Conservation (phyloP, 768 basidiomycete species). For the Podaxis carcinomalis region DNA sequence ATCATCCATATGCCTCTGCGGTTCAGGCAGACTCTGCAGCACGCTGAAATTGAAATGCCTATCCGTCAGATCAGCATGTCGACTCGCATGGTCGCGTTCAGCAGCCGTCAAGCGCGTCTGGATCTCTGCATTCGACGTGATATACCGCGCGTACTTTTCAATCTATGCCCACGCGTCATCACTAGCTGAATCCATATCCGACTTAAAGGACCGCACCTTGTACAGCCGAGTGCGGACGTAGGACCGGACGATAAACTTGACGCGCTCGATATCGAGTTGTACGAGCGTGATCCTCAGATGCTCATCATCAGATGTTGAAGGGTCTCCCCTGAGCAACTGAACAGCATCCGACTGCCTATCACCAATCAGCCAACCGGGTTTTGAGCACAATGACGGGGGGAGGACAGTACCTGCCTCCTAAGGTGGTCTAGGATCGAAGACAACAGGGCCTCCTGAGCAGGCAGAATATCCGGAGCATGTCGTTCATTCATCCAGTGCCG, state of each 20-base stretch:
- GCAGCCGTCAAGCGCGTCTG: constrained; percentile 80
- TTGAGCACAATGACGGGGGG: not conserved
- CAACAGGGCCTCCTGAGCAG: constrained; percentile 67
- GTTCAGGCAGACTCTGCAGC: constrained; percentile 75
- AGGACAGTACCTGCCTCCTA: constrained; percentile 66
- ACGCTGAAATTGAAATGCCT: constrained; percentile 78
- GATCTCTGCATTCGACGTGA: constrained; percentile 63
- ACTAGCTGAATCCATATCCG: no score
- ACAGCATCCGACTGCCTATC: constrained; percentile 68
- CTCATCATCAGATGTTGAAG: constrained; percentile 85
- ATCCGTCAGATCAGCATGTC: constrained; percentile 72
- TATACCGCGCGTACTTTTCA: constrained; percentile 81
- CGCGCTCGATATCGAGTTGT: constrained; percentile 91
- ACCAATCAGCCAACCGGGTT: constrained; percentile 8
- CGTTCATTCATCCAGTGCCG: constrained; percentile 87
- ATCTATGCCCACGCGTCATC: constrained; percentile 50
- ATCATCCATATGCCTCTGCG: constrained; percentile 76
- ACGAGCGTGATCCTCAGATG: constrained; percentile 91
- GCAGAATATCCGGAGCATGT: constrained; percentile 75
- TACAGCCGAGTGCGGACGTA: constrained; percentile 82
- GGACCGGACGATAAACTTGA: constrained; percentile 87
- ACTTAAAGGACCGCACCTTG: constrained; percentile 52
- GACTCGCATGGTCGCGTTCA: constrained; percentile 77
- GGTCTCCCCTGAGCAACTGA: constrained; percentile 72
- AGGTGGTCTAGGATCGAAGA: constrained; percentile 69